Evolutionary conservation across 345 rosid species (phyloP).

Genomic region (Euclidium syriacum): DNA sequence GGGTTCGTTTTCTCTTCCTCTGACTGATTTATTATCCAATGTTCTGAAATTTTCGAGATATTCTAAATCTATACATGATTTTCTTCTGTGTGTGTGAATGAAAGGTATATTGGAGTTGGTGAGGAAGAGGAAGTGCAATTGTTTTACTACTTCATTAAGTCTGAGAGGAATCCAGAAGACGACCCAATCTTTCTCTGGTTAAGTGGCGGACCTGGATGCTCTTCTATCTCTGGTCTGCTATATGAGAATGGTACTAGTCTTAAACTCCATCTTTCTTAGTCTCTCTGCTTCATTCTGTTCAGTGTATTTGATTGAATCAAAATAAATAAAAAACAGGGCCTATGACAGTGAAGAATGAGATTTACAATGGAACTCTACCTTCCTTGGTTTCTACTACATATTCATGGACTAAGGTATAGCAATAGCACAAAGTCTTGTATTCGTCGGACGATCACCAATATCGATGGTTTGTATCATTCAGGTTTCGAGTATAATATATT

Average conservation of each 20-base stretch:
- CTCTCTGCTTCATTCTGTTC: slow-evolving; percentile 32
- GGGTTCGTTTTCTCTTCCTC: neutral
- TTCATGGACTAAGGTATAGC: slow-evolving; percentile 68
- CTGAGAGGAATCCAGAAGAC: slow-evolving; percentile 44
- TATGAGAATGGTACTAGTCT: slow-evolving; percentile 8
- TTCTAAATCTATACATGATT: no score
- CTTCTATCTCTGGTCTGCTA: slow-evolving; percentile 35
- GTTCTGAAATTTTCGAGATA: neutral
- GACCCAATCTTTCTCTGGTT: slow-evolving; percentile 66
- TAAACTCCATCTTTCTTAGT: slow-evolving; percentile 24
- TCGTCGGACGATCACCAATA: slow-evolving; percentile 25
- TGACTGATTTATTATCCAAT: neutral
- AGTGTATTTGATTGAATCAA: neutral
- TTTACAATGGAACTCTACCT: slow-evolving; percentile 60
- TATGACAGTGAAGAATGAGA: slow-evolving; percentile 32
- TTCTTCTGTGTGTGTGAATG: no score
- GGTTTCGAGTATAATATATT: slow-evolving; percentile 51
- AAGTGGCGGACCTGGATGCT: slow-evolving; percentile 74
- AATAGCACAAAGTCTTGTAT: slow-evolving; percentile 34
- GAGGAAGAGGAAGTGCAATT: slow-evolving; percentile 39
- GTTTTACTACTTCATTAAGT: slow-evolving; percentile 58
- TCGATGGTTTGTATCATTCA: neutral
- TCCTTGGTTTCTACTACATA: slow-evolving; percentile 40
- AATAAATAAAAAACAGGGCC: slow-evolving; percentile 52
- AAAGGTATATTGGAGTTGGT: slow-evolving; percentile 47